Evolutionary conservation across 805 yeast genomes (phyloP).

Genomic region (Cyberlindnera xishuangbannaensis): DNA sequence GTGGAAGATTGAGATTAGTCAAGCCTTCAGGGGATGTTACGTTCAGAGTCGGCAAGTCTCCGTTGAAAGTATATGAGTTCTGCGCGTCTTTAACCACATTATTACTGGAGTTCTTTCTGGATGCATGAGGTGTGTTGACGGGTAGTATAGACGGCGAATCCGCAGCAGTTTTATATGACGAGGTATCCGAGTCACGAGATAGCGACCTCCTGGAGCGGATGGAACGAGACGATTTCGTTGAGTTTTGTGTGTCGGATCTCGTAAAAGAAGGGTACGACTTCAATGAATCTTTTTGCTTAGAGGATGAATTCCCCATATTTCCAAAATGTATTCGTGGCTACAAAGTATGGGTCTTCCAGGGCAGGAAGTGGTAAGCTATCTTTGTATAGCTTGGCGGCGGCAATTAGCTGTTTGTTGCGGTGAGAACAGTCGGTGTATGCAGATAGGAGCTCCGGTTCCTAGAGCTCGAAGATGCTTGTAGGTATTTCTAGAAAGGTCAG

Average conservation of each 20-base stretch:
- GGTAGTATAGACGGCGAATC: slow-evolving; percentile 26
- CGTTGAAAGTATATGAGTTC: slow-evolving; percentile 4
- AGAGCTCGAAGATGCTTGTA: too few relatives aligned
- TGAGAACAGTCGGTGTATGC: too few relatives aligned
- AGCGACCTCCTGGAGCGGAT: slow-evolving; percentile 28
- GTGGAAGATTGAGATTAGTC: slow-evolving; percentile 41
- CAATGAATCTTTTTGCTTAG: slow-evolving; percentile 26
- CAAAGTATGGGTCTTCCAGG: too few relatives aligned
- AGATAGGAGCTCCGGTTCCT: too few relatives aligned
- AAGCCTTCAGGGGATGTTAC: slow-evolving; percentile 26
- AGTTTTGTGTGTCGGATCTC: slow-evolving; percentile 49
- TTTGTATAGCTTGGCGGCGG: too few relatives aligned
- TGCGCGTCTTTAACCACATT: slow-evolving; percentile 13
- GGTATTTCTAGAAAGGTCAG: too few relatives aligned
- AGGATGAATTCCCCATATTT: slow-evolving; percentile 26
- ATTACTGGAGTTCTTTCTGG: slow-evolving; percentile 22
- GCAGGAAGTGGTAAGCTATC: too few relatives aligned
- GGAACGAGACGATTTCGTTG: slow-evolving; percentile 43
- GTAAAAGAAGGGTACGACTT: slow-evolving; percentile 38
- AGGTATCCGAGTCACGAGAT: slow-evolving; percentile 26
- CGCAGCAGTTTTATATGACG: slow-evolving; percentile 28
- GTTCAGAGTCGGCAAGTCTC: slow-evolving; percentile 18
- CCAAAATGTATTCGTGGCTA: too few relatives aligned
- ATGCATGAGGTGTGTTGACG: slow-evolving; percentile 21
- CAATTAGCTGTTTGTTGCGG: too few relatives aligned